These are phyloP conservation scores for Sicyos edulis DNA, from an alignment of 306 rosid species.

Conservation along the genomic window DNA sequence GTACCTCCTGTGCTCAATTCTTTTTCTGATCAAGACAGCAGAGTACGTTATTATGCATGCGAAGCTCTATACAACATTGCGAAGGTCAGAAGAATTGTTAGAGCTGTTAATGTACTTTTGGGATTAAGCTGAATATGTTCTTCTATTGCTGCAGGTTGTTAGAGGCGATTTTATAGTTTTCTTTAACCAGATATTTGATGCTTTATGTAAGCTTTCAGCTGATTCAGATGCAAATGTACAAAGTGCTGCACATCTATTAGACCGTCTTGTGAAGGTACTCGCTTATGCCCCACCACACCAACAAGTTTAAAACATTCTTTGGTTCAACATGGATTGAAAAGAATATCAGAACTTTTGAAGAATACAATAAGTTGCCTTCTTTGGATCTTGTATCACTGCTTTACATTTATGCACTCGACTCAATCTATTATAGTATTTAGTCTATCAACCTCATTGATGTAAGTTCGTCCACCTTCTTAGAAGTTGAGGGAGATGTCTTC, in stretches of 20 bases:
- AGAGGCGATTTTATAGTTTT: conserved; percentile 95
- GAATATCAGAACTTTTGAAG: background rate
- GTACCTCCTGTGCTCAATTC: conserved; percentile 88
- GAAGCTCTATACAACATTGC: conserved; percentile 97
- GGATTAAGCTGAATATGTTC: conserved; percentile 28
- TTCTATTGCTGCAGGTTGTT: conserved; percentile 64
- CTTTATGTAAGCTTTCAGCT: conserved; percentile 95
- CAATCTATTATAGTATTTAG: background rate
- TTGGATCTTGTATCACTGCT: conserved; percentile 10
- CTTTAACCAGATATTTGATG: conserved; percentile 97
- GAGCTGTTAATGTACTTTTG: conserved; percentile 22
- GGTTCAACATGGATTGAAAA: background rate
- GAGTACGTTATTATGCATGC: conserved; percentile 98
- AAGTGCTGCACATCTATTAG: conserved; percentile 97
- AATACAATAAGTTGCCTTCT: background rate
- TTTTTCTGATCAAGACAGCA: conserved; percentile 93
- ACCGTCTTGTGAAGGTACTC: conserved; percentile 90
- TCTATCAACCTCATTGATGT: background rate
- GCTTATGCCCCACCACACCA: conserved; percentile 14
- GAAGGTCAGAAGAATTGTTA: conserved; percentile 54
- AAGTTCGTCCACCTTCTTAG: background rate
- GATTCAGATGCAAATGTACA: conserved; percentile 94
- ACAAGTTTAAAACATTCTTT: background rate
- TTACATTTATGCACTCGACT: background rate
- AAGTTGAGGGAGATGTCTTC: background rate